Conservation (phyloP, 148 eudicot species). For the Polygonum maritimum region DNA sequence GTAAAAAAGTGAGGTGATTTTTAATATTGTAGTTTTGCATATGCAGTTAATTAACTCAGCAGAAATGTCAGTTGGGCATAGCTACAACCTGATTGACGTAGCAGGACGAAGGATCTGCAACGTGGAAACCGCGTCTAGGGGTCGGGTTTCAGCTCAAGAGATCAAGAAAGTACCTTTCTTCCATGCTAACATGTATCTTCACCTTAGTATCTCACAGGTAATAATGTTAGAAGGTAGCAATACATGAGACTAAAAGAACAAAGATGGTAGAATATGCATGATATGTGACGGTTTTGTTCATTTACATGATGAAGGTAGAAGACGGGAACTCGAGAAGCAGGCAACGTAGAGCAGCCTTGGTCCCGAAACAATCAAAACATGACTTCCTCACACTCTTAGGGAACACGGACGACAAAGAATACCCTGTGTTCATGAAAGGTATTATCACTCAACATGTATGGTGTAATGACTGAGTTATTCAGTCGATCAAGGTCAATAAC, state of each 20-base stretch:
- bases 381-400: slow-evolving; percentile 69
- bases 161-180: slow-evolving; percentile 49
- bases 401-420: slow-evolving; percentile 43
- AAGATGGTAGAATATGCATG: neutral
- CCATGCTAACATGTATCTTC: slow-evolving; percentile 93
- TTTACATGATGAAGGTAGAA: slow-evolving; percentile 39
- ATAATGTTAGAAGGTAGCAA: neutral
- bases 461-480: too few species aligned
- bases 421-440: slow-evolving; percentile 93
- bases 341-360: slow-evolving; percentile 52
- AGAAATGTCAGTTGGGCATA: slow-evolving; percentile 75
- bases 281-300: slow-evolving; percentile 10
- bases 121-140: slow-evolving; percentile 74
- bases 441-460: neutral
- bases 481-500: neutral
- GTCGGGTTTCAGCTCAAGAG: slow-evolving; percentile 44
- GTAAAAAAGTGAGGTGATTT: neutral
- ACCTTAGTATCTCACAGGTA: slow-evolving; percentile 75
- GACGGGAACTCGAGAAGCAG: slow-evolving; percentile 76
- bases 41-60: slow-evolving; percentile 59
- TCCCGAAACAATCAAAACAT: slow-evolving; percentile 47
- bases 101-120: slow-evolving; percentile 51
- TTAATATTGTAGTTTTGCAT: neutral
- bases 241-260: neutral
- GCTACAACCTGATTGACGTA: slow-evolving; percentile 72